phyloP scores from a whole-genome alignment of 1,284 basidiomycete genomes.

The Ustilago tritici region DNA sequence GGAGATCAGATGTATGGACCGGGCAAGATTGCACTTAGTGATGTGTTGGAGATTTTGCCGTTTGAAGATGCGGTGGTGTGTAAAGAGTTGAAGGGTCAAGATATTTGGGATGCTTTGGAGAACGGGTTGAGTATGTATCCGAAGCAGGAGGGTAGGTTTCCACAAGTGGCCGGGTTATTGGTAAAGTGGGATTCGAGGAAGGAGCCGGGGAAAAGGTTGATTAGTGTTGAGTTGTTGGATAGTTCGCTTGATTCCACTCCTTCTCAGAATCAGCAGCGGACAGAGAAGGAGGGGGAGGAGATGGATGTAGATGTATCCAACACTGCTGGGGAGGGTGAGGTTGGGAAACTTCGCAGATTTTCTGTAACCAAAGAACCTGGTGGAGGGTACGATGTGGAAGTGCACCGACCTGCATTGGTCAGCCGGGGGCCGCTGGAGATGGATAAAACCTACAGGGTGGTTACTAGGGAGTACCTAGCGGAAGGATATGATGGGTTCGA shows the following conservation, averaged over 20 bases:
- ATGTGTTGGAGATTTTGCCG: constrained; percentile 87
- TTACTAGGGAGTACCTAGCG: constrained; percentile 82
- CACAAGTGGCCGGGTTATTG: constrained; percentile 85
- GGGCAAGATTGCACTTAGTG: constrained; percentile 81
- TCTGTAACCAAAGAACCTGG: constrained; percentile 34
- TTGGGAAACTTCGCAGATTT: constrained; percentile 31
- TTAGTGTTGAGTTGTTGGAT: constrained; percentile 57
- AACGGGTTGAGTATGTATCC: constrained; percentile 82
- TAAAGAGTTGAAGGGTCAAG: constrained; percentile 82
- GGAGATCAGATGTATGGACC: constrained; percentile 85
- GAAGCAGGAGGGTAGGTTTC: constrained; percentile 92
- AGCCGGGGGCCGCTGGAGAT: constrained; percentile 46
- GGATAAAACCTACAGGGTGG: constrained; percentile 76
- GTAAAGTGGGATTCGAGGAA: constrained; percentile 86
- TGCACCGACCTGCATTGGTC: constrained; percentile 42
- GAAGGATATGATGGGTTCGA: constrained; percentile 80
- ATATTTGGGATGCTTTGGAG: constrained; percentile 86
- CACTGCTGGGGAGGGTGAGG: constrained; percentile 7
- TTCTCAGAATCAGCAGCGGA: background rate
- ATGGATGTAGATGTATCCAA: constrained; percentile 35
- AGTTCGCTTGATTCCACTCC: constrained; percentile 38
- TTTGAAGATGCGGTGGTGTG: constrained; percentile 87
- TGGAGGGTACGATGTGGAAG: constrained; percentile 46
- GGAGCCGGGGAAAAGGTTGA: constrained; percentile 51
- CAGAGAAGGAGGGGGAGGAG: constrained; percentile 3